Evolutionary conservation across 805 yeast genomes (phyloP).

Genomic region (Ogataea ramenticola): DNA sequence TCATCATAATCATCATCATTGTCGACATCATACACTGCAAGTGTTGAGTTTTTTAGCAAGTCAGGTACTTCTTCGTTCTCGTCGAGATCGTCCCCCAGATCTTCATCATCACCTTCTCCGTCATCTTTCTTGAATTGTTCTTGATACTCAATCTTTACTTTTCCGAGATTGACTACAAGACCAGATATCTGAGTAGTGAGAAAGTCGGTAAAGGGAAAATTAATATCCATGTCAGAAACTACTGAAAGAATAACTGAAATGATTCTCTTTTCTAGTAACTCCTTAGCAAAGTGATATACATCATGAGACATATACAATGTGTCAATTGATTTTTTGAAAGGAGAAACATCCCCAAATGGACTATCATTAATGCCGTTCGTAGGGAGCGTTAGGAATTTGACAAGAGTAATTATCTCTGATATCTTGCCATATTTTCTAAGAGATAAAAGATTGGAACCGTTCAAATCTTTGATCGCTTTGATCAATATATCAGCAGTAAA

Average conservation of each 20-base stretch:
- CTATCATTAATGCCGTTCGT: slow-evolving; percentile 31
- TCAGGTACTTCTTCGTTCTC: slow-evolving; percentile 71
- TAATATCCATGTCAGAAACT: slow-evolving; percentile 62
- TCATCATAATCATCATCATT: slow-evolving; percentile 37
- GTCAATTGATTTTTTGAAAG: slow-evolving; percentile 1
- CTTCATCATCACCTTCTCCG: slow-evolving; percentile 51
- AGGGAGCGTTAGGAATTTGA: slow-evolving; percentile 33
- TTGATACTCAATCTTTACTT: slow-evolving; percentile 48
- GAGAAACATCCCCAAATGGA: no score
- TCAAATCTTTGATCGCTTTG: slow-evolving; percentile 52
- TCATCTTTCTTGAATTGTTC: slow-evolving; percentile 45
- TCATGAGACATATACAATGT: slow-evolving; percentile 35
- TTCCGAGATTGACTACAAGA: slow-evolving; percentile 51
- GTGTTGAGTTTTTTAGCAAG: slow-evolving; percentile 77
- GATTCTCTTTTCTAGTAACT: slow-evolving; percentile 61
- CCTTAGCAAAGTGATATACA: slow-evolving; percentile 53
- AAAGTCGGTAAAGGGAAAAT: slow-evolving; percentile 58
- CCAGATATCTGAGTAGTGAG: slow-evolving; percentile 53
- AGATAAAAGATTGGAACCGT: slow-evolving; percentile 27
- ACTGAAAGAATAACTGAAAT: slow-evolving; percentile 51
- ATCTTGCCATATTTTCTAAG: slow-evolving; percentile 47
- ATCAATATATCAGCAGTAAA: slow-evolving; percentile 64
- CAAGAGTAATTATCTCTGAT: slow-evolving; percentile 43
- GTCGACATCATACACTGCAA: slow-evolving; percentile 89
- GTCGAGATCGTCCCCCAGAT: slow-evolving; percentile 49